Evolutionary conservation across 1,284 basidiomycete genomes (phyloP).

Genomic region (Trichosporon ovoides): DNA sequence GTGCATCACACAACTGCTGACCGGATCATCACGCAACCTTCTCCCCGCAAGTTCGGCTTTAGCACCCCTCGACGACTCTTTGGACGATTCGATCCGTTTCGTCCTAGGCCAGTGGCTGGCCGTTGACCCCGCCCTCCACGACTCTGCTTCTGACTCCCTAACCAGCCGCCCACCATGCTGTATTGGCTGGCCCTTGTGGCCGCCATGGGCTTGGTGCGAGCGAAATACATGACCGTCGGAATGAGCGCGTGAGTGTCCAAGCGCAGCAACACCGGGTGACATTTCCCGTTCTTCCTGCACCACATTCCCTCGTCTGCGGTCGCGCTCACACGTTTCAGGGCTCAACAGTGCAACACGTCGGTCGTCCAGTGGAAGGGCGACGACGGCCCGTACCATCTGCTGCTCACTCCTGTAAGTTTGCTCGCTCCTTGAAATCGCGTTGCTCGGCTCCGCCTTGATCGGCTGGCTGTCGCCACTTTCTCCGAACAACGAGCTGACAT

Average conservation of each 20-base stretch:
- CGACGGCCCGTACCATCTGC: conserved; percentile 44
- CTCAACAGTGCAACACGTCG: conserved; percentile 11
- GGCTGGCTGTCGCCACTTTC: background rate
- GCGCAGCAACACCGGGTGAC: no score
- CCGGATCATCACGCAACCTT: no score
- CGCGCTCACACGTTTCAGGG: conserved; percentile 7
- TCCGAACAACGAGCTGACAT: no score
- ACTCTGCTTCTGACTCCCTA: background rate
- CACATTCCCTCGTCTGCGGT: background rate
- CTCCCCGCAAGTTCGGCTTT: no score
- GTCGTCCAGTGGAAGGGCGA: conserved; percentile 38
- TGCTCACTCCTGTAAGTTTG: conserved; percentile 40
- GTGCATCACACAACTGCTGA: no score
- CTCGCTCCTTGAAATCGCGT: background rate
- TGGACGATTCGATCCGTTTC: background rate
- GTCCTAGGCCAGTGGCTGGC: background rate
- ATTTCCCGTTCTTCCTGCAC: no score
- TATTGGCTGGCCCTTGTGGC: background rate
- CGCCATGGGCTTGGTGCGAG: conserved; percentile 7
- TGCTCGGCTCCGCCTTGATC: background rate
- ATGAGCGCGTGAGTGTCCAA: conserved; percentile 13
- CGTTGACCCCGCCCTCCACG: background rate
- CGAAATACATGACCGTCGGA: conserved; percentile 20
- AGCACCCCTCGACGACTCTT: no score
- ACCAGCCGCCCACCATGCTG: background rate